These are phyloP conservation scores for Colletotrichum sp. DNA, from an alignment of 2,329 filamentous ascomycete genomes.

Conservation along the genomic window DNA sequence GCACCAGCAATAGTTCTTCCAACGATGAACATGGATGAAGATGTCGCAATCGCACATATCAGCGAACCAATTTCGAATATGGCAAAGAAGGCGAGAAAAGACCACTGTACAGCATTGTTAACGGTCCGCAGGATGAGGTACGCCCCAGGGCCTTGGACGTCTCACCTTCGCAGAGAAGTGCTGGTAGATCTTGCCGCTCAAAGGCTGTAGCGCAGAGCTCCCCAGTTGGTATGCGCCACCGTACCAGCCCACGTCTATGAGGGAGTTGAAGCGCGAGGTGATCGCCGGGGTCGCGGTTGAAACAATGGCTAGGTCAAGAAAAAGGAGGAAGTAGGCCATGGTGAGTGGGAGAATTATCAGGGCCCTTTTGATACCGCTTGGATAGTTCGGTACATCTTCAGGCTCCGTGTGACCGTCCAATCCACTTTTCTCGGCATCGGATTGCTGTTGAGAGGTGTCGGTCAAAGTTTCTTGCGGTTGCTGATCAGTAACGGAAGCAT, in stretches of 20 bases:
- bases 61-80: slow-evolving; percentile 62
- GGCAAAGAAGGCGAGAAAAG: slow-evolving; percentile 45
- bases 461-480: background rate
- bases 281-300: slow-evolving; percentile 42
- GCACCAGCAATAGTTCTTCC: slow-evolving; percentile 60
- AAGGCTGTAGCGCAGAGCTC: slow-evolving; percentile 46
- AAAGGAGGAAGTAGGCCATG: slow-evolving; percentile 36
- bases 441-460: background rate
- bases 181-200: slow-evolving; percentile 47
- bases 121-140: background rate
- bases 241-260: slow-evolving; percentile 52
- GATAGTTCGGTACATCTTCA: background rate
- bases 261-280: slow-evolving; percentile 40
- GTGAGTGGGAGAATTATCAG: slow-evolving; percentile 28
- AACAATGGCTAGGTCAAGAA: slow-evolving; percentile 41
- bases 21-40: slow-evolving; percentile 57
- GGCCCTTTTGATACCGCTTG: background rate
- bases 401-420: background rate
- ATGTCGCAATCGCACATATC: slow-evolving; percentile 55
- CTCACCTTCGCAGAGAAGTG: slow-evolving; percentile 42
- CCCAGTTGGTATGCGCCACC: slow-evolving; percentile 37
- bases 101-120: slow-evolving; percentile 30
- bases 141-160: background rate
- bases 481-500: background rate
- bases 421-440: background rate